Evolutionary conservation across 2,329 filamentous ascomycete species (phyloP).

Genomic region (Clarireedia hainanense): DNA sequence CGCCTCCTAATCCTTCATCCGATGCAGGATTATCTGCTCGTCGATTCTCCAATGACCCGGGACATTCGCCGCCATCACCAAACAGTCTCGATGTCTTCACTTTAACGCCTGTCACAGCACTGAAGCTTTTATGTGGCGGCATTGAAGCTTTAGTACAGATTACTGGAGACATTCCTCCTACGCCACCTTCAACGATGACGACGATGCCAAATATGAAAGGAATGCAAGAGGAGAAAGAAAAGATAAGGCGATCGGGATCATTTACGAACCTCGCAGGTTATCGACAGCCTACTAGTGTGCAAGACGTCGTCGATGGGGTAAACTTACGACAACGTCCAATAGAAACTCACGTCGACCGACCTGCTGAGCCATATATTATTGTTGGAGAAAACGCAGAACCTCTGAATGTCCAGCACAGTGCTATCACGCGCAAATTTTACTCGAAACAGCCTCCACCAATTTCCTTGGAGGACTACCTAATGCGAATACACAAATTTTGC

Average conservation of each 20-base stretch:
- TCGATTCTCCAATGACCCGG: constrained; percentile 18
- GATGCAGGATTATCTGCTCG: constrained; percentile 23
- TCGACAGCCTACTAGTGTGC: constrained; percentile 25
- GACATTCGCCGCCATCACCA: constrained; percentile 26
- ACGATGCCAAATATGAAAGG: constrained; percentile 57
- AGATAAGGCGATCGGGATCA: constrained; percentile 50
- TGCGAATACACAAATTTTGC: constrained; percentile 81
- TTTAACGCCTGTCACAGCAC: constrained; percentile 63
- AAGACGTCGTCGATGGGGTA: constrained; percentile 46
- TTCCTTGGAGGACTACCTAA: constrained; percentile 73
- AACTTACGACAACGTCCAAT: constrained; percentile 34
- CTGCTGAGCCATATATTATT: constrained; percentile 45
- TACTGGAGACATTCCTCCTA: constrained; percentile 52
- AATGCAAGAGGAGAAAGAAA: constrained; percentile 55
- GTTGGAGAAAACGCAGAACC: constrained; percentile 65
- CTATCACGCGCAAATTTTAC: constrained; percentile 89
- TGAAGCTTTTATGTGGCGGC: constrained; percentile 69
- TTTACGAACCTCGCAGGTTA: constrained; percentile 32
- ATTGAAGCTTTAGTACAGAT: constrained; percentile 57
- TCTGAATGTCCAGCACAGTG: constrained; percentile 69
- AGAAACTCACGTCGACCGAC: constrained; percentile 16
- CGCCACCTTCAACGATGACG: constrained; percentile 59
- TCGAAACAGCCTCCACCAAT: constrained; percentile 82
- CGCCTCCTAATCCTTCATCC: constrained; percentile 26
- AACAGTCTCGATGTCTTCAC: constrained; percentile 60